phyloP scores from a whole-genome alignment of 2,329 filamentous ascomycete genomes.

The Pyrenochaeta sp. region DNA sequence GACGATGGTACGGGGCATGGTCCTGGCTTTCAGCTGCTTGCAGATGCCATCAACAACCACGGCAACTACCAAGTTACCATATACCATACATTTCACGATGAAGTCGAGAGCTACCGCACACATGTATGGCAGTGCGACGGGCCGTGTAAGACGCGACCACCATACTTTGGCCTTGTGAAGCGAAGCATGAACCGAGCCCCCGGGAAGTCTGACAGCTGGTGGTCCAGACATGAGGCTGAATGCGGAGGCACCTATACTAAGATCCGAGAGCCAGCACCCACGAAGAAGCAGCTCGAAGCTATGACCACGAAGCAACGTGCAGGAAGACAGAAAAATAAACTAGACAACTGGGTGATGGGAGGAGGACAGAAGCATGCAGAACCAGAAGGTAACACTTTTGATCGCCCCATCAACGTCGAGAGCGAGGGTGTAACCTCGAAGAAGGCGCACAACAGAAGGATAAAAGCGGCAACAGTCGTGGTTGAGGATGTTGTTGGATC shows the following conservation, averaged over 20 bases:
- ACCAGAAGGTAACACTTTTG: conserved; percentile 21
- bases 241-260: conserved; percentile 55
- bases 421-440: conserved; percentile 18
- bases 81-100: conserved; percentile 57
- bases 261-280: conserved; percentile 52
- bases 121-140: conserved; percentile 57
- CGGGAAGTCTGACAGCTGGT: conserved; percentile 54
- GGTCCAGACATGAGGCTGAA: conserved; percentile 49
- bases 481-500: conserved; percentile 8
- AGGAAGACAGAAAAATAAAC: conserved; percentile 55
- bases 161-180: conserved; percentile 57
- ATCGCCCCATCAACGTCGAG: conserved; percentile 8
- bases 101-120: conserved; percentile 56
- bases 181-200: conserved; percentile 57
- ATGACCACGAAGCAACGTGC: conserved; percentile 53
- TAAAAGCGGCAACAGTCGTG: conserved; percentile 11
- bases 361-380: conserved; percentile 15
- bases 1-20: conserved; percentile 56
- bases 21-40: conserved; percentile 53
- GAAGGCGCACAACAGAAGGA: conserved; percentile 12
- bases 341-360: conserved; percentile 52
- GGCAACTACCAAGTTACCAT: conserved; percentile 53
- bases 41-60: conserved; percentile 56
- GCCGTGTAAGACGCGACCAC: conserved; percentile 48
- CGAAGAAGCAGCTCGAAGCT: conserved; percentile 51